phyloP scores from a whole-genome alignment of 2,329 filamentous ascomycete genomes.

The Alternaria incomplexa region DNA sequence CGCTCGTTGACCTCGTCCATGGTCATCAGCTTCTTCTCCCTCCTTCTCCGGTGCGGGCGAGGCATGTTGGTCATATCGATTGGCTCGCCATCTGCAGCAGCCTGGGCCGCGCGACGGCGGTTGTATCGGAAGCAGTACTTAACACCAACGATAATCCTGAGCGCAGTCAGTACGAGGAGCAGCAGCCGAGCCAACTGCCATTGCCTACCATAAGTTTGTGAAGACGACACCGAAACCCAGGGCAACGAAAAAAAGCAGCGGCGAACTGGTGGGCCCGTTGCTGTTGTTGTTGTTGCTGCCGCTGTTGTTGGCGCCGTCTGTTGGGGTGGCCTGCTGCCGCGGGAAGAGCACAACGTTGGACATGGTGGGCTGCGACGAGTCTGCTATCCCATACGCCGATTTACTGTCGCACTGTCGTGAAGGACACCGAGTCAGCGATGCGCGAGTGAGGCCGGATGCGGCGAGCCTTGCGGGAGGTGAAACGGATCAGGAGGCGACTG shows the following conservation, averaged over 20 bases:
- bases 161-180: slow-evolving; percentile 27
- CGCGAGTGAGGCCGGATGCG: slow-evolving; percentile 9
- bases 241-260: slow-evolving; percentile 89
- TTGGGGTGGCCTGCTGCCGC: slow-evolving; percentile 4
- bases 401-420: not conserved
- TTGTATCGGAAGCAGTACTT: slow-evolving; percentile 99
- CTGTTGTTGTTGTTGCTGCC: slow-evolving; percentile 41
- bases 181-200: not conserved
- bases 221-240: slow-evolving; percentile 98
- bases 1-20: slow-evolving; percentile 99
- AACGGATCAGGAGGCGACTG: slow-evolving; percentile 1
- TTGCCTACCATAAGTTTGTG: slow-evolving; percentile 87
- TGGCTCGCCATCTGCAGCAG: slow-evolving; percentile 75
- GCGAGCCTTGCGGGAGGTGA: slow-evolving; percentile 6
- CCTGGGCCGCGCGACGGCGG: slow-evolving; percentile 82
- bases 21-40: slow-evolving; percentile 98
- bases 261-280: slow-evolving; percentile 69
- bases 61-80: slow-evolving; percentile 89
- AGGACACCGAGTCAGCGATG: slow-evolving; percentile 1
- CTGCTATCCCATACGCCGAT: slow-evolving; percentile 16
- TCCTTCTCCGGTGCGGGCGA: slow-evolving; percentile 79
- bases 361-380: slow-evolving; percentile 9
- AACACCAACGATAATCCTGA: slow-evolving; percentile 97
- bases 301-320: slow-evolving; percentile 19
- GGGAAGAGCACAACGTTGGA: slow-evolving; percentile 1